Evolutionary conservation across 176 grass and related monocot genomes (phyloP), one percentile per base, ranked within the genome.

Genomic region (Cymbopogon citratus): DNA sequence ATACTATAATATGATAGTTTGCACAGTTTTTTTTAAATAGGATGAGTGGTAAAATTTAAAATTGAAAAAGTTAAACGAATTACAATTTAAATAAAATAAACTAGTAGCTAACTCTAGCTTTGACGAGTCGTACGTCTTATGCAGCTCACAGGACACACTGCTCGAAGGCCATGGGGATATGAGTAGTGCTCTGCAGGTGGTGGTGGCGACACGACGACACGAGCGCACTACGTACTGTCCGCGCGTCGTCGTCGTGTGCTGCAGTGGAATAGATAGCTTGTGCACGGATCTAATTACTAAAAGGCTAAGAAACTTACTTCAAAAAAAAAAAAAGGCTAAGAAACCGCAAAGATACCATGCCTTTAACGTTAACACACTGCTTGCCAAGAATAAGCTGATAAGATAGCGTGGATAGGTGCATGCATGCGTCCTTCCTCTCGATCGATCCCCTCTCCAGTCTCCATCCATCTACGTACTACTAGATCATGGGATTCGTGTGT

Each of bases 341-440:
- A n/a, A n/a, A n/a, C n/a, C n/a, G n/a, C n/a, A n/a, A n/a, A n/a
- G 56, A 59, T 40, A 28, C 18, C 57, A 43, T 66, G 44, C 63
- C 43, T n/a, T 54, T 80, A 80, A 80, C 44, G 12, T 35, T 38
- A 54, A 79, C 77, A 24, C 62, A 28, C 46, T 66, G 27, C 41
- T 66, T 66, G 62, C 76, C 39, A 66, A 66, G 41, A 79, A 34
- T 54, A 73, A 73, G 41, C n/a, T 26, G 59, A 12, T 36, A 9
- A 66, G 64, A 66, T 66, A 61, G 23, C 8, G 21, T 51, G 12
- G 73, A 57, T 24, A 23, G 48, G 34, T 56, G 19, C 73, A 56
- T 24, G 73, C 29, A 75, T 76, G 46, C 26, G 1, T n/a, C 19
- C 49, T 28, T 14, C n/a, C n/a, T n/a, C n/a, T n/a, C n/a, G n/a